phyloP scores from a whole-genome alignment of 2,329 filamentous ascomycete species.

The Fusarium sulawesiense region DNA sequence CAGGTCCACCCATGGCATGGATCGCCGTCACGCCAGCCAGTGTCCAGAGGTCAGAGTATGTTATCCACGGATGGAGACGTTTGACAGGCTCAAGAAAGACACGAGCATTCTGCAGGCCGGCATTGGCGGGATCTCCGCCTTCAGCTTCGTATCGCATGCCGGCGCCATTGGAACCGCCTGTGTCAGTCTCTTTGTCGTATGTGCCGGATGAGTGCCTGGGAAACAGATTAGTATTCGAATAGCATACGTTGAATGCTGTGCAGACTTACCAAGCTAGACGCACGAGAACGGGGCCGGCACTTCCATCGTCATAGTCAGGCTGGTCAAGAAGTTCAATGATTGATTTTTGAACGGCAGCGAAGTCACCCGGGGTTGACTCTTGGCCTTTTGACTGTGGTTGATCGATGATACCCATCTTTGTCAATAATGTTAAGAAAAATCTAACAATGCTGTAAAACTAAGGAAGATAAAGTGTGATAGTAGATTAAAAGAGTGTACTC shows the following conservation, averaged over 20 bases:
- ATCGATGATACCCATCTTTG: background rate
- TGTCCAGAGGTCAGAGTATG: conserved; percentile 13
- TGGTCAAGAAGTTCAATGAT: background rate
- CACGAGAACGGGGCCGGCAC: conserved; percentile 11
- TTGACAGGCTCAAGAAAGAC: conserved; percentile 11
- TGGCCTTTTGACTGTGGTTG: background rate
- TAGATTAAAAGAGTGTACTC: background rate
- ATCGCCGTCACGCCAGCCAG: conserved; percentile 5
- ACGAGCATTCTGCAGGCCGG: conserved; percentile 13
- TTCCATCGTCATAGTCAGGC: conserved; percentile 12
- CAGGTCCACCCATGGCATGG: background rate
- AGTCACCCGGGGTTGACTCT: background rate
- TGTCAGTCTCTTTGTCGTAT: conserved; percentile 7
- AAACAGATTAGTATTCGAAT: background rate
- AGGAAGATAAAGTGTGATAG: background rate
- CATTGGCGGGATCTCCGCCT: conserved; percentile 14
- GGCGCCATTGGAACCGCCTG: conserved; percentile 8
- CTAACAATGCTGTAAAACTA: background rate
- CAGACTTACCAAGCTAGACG: conserved; percentile 5
- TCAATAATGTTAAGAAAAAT: background rate
- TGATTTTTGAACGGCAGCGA: background rate
- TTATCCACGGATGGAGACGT: conserved; percentile 10
- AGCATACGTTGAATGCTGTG: rapidly evolving
- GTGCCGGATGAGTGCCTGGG: conserved; percentile 13
- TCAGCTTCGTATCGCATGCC: conserved; percentile 19